These are phyloP conservation scores for Leucocoprinus sp. DNA, from an alignment of 768 basidiomycete species.

Conservation along the genomic window DNA sequence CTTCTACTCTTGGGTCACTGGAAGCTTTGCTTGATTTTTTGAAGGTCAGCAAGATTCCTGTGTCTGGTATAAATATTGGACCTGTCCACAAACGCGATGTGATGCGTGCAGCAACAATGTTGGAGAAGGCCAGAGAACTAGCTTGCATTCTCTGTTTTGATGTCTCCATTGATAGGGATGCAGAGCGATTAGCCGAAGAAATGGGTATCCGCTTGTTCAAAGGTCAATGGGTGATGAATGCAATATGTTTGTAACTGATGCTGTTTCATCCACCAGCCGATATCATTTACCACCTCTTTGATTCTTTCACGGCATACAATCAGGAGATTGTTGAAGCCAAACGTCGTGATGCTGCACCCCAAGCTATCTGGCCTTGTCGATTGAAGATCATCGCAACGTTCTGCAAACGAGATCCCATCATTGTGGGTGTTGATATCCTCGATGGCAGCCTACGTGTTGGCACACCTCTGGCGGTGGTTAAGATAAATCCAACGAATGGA, in stretches of 20 bases:
- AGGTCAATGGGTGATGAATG: constrained; percentile 37
- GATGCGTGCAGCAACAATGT: constrained; percentile 87
- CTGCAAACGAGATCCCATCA: constrained; percentile 95
- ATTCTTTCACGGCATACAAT: constrained; percentile 93
- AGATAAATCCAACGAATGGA: constrained; percentile 76
- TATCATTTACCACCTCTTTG: constrained; percentile 98
- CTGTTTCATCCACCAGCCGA: constrained; percentile 52
- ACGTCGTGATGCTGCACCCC: constrained; percentile 82
- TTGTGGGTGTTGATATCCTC: constrained; percentile 91
- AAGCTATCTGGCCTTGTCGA: constrained; percentile 95
- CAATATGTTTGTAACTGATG: background rate
- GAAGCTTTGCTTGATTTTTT: constrained; percentile 97
- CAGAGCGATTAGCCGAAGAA: constrained; percentile 85
- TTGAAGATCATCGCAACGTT: constrained; percentile 92
- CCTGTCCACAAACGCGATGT: constrained; percentile 94
- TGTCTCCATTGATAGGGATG: constrained; percentile 89
- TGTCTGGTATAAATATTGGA: constrained; percentile 95
- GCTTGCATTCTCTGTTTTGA: constrained; percentile 97
- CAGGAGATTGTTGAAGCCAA: constrained; percentile 89
- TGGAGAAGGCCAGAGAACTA: constrained; percentile 92
- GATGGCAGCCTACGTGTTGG: constrained; percentile 88
- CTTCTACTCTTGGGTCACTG: constrained; percentile 92
- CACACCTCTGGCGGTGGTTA: constrained; percentile 93
- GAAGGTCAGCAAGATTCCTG: constrained; percentile 91
- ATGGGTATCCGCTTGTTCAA: constrained; percentile 92